A percentile compares a stretch with the other conserved stretches of the same genome.
phyloP scores from a whole-genome alignment of 73 alveolate genomes.

The Stentor roeselii region DNA sequence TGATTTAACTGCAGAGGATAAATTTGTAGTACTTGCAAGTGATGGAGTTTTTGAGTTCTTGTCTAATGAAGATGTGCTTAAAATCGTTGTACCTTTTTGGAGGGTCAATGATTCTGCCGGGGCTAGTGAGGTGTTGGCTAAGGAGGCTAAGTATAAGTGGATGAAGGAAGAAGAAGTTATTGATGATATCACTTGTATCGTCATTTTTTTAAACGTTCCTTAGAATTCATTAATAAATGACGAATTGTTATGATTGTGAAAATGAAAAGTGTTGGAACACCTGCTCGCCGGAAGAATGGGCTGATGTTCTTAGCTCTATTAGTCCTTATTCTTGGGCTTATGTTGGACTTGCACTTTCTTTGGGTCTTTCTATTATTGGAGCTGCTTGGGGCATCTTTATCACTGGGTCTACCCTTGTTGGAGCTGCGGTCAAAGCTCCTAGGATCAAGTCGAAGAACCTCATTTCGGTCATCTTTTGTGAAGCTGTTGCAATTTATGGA shows the following conservation, averaged over 20 bases:
- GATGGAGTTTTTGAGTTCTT: conserved; percentile 95
- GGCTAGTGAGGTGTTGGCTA: conserved; percentile 44
- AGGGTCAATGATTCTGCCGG: conserved; percentile 28
- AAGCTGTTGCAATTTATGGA: conserved; percentile 99
- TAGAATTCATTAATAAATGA: too few species aligned
- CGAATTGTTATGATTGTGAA: background rate
- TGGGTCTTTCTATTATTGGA: conserved; percentile 93
- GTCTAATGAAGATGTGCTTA: conserved; percentile 74
- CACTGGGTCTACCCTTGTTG: conserved; percentile 96
- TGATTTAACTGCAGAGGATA: conserved; percentile 55
- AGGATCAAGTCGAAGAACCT: conserved; percentile 95
- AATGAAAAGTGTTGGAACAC: background rate
- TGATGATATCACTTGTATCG: conserved; percentile 78
- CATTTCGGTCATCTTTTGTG: conserved; percentile 97
- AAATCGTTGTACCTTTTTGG: conserved; percentile 25
- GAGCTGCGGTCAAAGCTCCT: conserved; percentile 98
- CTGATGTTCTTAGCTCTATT: conserved; percentile 33
- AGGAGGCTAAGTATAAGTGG: conserved; percentile 80
- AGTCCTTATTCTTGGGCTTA: conserved; percentile 89
- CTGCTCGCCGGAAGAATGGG: conserved; percentile 4
- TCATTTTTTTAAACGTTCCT: background rate
- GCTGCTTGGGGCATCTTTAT: conserved; percentile 95
- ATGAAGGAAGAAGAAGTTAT: conserved; percentile 72
- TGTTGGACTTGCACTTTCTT: conserved; percentile 93
- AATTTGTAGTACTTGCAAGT: conserved; percentile 78